Percentiles rank a stretch among this genome's conserved stretches.
phyloP scores from a whole-genome alignment of 139 green algal genomes.

The Picochlorum costavermella region DNA sequence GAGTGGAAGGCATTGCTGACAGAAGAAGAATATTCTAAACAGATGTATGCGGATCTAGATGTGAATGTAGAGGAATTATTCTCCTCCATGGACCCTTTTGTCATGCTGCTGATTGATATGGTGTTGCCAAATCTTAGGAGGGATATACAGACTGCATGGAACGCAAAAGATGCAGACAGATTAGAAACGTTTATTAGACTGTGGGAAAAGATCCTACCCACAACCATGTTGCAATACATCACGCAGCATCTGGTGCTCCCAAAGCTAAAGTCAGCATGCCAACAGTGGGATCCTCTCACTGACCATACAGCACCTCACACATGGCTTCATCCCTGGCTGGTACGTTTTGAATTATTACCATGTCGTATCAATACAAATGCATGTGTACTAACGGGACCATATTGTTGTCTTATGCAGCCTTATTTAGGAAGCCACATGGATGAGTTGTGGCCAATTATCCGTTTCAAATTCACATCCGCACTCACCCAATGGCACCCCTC shows the following conservation, averaged over 20 bases:
- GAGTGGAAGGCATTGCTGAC: constrained; percentile 63
- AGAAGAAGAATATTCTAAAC: constrained; percentile 29
- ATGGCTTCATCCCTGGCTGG: constrained; percentile 96
- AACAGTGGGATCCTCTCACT: constrained; percentile 75
- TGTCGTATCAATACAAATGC: not conserved
- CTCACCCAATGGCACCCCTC: constrained; percentile 78
- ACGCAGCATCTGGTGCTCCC: constrained; percentile 75
- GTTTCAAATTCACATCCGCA: constrained; percentile 61
- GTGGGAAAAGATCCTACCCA: constrained; percentile 63
- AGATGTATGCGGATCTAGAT: not conserved
- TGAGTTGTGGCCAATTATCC: constrained; percentile 79
- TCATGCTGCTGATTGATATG: constrained; percentile 53
- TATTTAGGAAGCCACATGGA: constrained; percentile 60
- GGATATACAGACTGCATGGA: constrained; percentile 64
- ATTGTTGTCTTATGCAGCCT: constrained; percentile 14
- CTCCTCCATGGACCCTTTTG: constrained; percentile 53
- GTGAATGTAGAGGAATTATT: constrained; percentile 4
- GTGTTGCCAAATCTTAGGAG: constrained; percentile 72
- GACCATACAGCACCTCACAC: constrained; percentile 82
- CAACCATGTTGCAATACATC: constrained; percentile 41
- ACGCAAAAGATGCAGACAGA: constrained; percentile 70
- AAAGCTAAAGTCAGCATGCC: constrained; percentile 60
- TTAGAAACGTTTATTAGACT: constrained; percentile 73
- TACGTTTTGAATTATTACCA: not conserved
- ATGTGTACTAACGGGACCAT: not conserved